These are phyloP conservation scores for Trifolium fragiferum DNA, from an alignment of 306 rosid genomes.

Conservation along the genomic window DNA sequence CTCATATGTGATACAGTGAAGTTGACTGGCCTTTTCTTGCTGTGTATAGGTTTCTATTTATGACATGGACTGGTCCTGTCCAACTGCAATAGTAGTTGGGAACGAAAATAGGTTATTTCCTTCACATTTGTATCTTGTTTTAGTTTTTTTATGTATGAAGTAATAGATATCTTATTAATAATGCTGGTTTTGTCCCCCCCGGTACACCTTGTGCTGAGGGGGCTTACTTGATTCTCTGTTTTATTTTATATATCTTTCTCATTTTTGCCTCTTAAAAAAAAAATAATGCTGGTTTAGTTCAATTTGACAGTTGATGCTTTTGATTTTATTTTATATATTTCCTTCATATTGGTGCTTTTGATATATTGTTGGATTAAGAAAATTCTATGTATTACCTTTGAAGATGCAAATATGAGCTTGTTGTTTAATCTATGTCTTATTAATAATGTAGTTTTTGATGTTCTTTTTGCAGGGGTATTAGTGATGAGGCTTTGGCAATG, in stretches of 20 bases:
- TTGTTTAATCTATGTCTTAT: too few relatives aligned
- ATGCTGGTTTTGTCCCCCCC: slow-evolving; percentile 19
- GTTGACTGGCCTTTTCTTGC: slow-evolving; percentile 42
- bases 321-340: not conserved
- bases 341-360: slow-evolving; percentile 4
- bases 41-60: slow-evolving; percentile 69
- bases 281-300: slow-evolving; percentile 21
- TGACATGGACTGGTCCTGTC: slow-evolving; percentile 89
- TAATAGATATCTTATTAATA: slow-evolving; percentile 10
- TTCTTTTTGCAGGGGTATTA: slow-evolving; percentile 73
- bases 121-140: slow-evolving; percentile 4
- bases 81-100: slow-evolving; percentile 89
- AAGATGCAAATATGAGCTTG: slow-evolving; percentile 21
- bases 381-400: slow-evolving; percentile 2
- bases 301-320: not conserved
- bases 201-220: too few relatives aligned
- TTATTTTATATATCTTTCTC: too few relatives aligned
- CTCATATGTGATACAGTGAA: not conserved
- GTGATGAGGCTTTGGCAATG: slow-evolving; percentile 81
- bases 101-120: slow-evolving; percentile 78
- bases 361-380: slow-evolving; percentile 16
- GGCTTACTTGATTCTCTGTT: too few relatives aligned
- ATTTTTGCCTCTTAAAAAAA: too few relatives aligned
- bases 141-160: not conserved
- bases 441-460: too few relatives aligned